These are phyloP conservation scores for Usnea hakonensis DNA, from an alignment of 495 filamentous ascomycete species.

Conservation along the genomic window DNA sequence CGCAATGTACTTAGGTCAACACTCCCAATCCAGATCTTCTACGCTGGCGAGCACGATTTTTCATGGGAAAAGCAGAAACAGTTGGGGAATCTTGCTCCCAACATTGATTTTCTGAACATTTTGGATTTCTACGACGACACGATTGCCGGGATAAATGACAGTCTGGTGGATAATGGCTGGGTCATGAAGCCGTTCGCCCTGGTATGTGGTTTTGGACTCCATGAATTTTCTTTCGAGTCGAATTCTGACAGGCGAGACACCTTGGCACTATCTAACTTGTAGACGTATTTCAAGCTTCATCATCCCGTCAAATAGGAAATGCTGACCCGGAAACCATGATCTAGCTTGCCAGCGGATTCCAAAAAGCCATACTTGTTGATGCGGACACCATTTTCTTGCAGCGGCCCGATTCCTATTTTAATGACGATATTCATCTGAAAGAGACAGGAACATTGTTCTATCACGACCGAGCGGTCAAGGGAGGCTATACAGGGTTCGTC, in stretches of 20 bases:
- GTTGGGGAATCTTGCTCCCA: not conserved
- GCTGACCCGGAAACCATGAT: no score
- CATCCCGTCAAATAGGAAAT: no score
- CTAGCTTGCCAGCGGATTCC: conserved; percentile 26
- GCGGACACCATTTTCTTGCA: conserved; percentile 25
- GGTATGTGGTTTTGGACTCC: no score
- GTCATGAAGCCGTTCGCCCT: conserved; percentile 32
- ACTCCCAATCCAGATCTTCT: conserved; percentile 23
- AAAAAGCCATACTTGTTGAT: conserved; percentile 30
- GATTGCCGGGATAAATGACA: not conserved
- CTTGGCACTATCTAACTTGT: no score
- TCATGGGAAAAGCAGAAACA: conserved; percentile 10
- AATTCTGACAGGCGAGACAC: no score
- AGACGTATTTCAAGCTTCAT: no score
- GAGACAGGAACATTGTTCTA: conserved; percentile 27
- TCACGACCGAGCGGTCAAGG: conserved; percentile 25
- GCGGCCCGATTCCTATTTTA: conserved; percentile 15
- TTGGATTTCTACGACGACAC: conserved; percentile 19
- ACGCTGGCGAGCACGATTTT: conserved; percentile 21
- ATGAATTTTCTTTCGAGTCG: no score
- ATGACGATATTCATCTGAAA: conserved; percentile 16
- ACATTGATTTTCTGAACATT: conserved; percentile 10
- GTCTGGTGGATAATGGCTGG: conserved; percentile 14
- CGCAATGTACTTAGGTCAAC: conserved; percentile 15
- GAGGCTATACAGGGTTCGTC: not conserved